These are phyloP conservation scores for Penicillium palitans DNA, from an alignment of 2,329 filamentous ascomycete genomes.

Conservation along the genomic window DNA sequence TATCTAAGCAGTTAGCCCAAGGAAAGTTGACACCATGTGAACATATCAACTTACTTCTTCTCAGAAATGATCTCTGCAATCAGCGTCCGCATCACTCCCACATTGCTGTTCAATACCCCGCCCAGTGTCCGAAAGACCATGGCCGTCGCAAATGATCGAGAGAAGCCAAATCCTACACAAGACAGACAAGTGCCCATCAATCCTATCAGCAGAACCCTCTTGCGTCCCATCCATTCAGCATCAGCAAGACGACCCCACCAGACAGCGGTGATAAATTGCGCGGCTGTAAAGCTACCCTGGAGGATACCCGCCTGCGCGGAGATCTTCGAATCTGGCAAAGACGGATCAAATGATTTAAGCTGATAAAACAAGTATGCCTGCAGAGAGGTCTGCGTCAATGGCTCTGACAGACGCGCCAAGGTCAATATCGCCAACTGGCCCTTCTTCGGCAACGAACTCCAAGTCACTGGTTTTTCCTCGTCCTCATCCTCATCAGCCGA, in stretches of 20 bases:
- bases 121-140: conserved; percentile 67
- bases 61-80: conserved; percentile 70
- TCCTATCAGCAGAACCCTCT: conserved; percentile 75
- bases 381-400: conserved; percentile 74
- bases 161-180: conserved; percentile 69
- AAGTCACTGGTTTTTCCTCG: conserved; percentile 57
- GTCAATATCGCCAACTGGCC: conserved; percentile 75
- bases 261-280: conserved; percentile 80
- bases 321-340: conserved; percentile 62
- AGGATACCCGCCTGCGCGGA: conserved; percentile 75
- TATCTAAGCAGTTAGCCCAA: conserved; percentile 31
- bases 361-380: conserved; percentile 86
- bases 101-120: conserved; percentile 69
- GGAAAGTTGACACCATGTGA: not conserved
- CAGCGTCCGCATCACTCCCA: conserved; percentile 73
- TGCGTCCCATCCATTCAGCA: conserved; percentile 67
- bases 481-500: not conserved
- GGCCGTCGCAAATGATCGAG: conserved; percentile 61
- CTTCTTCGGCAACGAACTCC: conserved; percentile 73
- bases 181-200: conserved; percentile 68
- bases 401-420: conserved; percentile 76
- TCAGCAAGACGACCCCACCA: conserved; percentile 74
- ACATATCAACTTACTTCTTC: conserved; percentile 54
- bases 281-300: conserved; percentile 75
- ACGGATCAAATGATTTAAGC: conserved; percentile 72